Conservation (phyloP, 2,329 filamentous ascomycete species). For the Fusarium sororula region DNA sequence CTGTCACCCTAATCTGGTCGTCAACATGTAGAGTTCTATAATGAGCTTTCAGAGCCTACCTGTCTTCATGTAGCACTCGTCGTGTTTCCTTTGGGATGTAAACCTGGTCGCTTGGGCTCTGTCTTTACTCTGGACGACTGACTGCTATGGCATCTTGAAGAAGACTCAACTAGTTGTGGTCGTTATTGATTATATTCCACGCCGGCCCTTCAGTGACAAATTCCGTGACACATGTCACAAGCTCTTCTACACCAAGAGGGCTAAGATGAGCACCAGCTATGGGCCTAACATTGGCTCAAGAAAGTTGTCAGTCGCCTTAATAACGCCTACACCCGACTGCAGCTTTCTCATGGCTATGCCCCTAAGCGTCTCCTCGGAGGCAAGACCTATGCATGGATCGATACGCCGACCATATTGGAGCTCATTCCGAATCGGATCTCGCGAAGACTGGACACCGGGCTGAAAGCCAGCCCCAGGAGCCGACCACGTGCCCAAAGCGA, state of each 20-base stretch:
- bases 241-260: not conserved
- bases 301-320: not conserved
- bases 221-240: not conserved
- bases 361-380: not conserved
- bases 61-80: no score
- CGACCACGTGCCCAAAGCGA: rapidly evolving
- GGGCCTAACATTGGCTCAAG: not conserved
- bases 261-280: not conserved
- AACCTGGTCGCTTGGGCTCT: no score
- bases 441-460: not conserved
- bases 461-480: not conserved
- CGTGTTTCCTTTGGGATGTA: no score
- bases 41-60: no score
- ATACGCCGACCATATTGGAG: not conserved
- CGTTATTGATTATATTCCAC: no score
- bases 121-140: rapidly evolving
- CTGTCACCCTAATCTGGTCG: not conserved
- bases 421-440: not conserved
- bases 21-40: no score
- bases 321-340: rapidly evolving
- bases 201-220: not conserved
- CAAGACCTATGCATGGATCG: not conserved
- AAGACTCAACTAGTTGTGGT: no score
- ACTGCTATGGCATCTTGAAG: rapidly evolving
- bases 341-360: not conserved